A percentile compares a stretch with the other conserved stretches of the same genome.
These are phyloP conservation scores for Anthostomella pinea DNA, from an alignment of 2,329 filamentous ascomycete genomes.

Conservation along the genomic window DNA sequence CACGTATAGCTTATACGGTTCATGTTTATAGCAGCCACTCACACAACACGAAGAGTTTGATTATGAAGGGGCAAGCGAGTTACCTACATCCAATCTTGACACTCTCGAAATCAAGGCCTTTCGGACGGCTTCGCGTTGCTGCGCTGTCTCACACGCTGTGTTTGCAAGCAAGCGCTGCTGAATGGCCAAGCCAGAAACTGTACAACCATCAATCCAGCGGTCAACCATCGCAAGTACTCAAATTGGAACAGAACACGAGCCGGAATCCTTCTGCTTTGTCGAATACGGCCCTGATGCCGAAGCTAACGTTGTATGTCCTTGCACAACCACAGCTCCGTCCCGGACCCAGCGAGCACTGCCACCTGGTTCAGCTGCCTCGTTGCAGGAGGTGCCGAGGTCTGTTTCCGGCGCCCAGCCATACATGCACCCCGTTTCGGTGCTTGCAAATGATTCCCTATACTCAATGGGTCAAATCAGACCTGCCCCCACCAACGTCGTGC, in stretches of 20 bases:
- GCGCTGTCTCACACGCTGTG: constrained; percentile 24
- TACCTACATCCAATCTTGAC: too few species aligned
- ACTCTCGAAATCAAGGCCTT: too few species aligned
- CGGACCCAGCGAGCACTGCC: not conserved
- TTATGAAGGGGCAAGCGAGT: too few species aligned
- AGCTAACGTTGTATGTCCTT: too few species aligned
- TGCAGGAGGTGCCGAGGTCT: constrained; percentile 2
- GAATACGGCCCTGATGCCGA: too few species aligned
- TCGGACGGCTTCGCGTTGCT: constrained; percentile 12
- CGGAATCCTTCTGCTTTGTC: constrained; percentile 5
- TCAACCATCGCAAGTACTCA: constrained; percentile 15
- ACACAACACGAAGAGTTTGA: too few species aligned
- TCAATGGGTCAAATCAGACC: not conserved
- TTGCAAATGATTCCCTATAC: not conserved
- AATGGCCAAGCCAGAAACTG: constrained; percentile 15
- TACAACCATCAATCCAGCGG: constrained; percentile 19
- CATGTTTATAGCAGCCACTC: too few species aligned
- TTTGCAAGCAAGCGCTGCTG: constrained; percentile 13
- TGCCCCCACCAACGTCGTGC: constrained; percentile 1
- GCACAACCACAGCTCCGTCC: too few species aligned
- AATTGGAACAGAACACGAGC: constrained; percentile 13
- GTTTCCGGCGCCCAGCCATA: not conserved
- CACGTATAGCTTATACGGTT: too few species aligned
- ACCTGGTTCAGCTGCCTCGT: constrained; percentile 1
- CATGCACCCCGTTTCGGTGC: constrained; percentile 2